Conservation (phyloP, 768 basidiomycete species). For the Hirschioporus abietinus region DNA sequence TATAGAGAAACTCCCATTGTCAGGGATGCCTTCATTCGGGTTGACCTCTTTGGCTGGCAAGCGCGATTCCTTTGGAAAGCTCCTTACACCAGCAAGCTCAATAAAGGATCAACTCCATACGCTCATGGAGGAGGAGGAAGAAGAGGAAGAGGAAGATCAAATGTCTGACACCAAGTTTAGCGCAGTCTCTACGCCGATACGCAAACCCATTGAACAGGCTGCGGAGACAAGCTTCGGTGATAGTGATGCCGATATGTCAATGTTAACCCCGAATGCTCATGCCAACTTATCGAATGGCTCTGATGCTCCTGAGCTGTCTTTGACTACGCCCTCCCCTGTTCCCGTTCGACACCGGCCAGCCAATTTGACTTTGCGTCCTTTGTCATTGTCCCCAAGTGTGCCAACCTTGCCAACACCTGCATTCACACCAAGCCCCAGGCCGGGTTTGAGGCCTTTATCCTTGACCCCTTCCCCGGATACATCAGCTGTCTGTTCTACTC, state of each 20-base stretch:
- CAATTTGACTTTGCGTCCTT: slow-evolving; percentile 60
- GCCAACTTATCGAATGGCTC: slow-evolving; percentile 9
- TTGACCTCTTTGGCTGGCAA: slow-evolving; percentile 45
- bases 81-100: slow-evolving; percentile 51
- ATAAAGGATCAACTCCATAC: slow-evolving; percentile 77
- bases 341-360: slow-evolving; percentile 58
- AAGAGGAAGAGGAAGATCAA: slow-evolving; percentile 59
- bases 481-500: slow-evolving; percentile 11
- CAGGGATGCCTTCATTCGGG: slow-evolving; percentile 2
- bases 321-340: slow-evolving; percentile 23
- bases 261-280: slow-evolving; percentile 10
- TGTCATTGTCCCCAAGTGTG: slow-evolving; percentile 60
- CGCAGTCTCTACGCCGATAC: background rate
- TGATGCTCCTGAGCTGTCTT: slow-evolving; percentile 7
- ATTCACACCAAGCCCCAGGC: slow-evolving; percentile 42
- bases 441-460: slow-evolving; percentile 49
- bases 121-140: slow-evolving; percentile 81
- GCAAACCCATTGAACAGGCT: slow-evolving; percentile 8
- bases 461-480: slow-evolving; percentile 28
- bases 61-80: slow-evolving; percentile 77
- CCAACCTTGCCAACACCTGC: slow-evolving; percentile 36
- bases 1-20: background rate
- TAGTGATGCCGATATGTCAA: background rate
- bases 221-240: slow-evolving; percentile 16
- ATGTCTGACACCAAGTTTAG: slow-evolving; percentile 1